Conservation (phyloP, 768 basidiomycete species). For the Psilocybe subaeruginosa region DNA sequence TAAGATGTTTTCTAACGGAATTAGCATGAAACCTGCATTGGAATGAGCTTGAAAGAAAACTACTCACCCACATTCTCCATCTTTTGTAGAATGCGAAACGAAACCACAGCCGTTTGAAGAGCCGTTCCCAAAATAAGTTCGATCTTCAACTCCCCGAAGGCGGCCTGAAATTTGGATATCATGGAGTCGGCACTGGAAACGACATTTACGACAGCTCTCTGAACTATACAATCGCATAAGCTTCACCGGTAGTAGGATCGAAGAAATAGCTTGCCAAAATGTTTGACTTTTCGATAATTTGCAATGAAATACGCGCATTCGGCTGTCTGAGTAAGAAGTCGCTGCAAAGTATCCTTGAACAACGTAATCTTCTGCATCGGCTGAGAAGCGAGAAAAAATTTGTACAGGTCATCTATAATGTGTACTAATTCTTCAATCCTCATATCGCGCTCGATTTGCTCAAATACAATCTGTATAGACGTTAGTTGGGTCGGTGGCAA, state of each 20-base stretch:
- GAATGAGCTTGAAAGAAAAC: neutral
- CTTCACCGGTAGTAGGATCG: neutral
- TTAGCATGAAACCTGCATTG: neutral
- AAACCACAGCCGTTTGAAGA: slow-evolving; percentile 9
- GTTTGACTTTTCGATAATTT: slow-evolving; percentile 1
- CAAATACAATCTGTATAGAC: neutral
- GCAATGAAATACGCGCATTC: slow-evolving; percentile 13
- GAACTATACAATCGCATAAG: neutral
- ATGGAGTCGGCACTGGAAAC: slow-evolving; percentile 7
- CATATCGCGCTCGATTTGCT: slow-evolving; percentile 2
- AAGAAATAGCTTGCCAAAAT: neutral
- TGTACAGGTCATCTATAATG: slow-evolving; percentile 7
- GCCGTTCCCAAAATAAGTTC: slow-evolving; percentile 10
- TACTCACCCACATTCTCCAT: slow-evolving; percentile 8
- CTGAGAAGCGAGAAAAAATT: slow-evolving; percentile 1
- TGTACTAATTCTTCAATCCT: neutral
- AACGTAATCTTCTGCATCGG: neutral
- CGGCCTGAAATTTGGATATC: slow-evolving; percentile 8
- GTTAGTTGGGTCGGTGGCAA: too few relatives aligned
- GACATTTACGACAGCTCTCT: slow-evolving; percentile 8
- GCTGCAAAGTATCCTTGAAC: neutral
- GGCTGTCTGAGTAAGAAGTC: slow-evolving; percentile 2
- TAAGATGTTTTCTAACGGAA: slow-evolving; percentile 1
- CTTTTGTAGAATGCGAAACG: slow-evolving; percentile 11
- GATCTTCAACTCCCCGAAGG: slow-evolving; percentile 11